Evolutionary conservation across 1,139 yeast genomes (phyloP).

Genomic region (Saccharomyces pastorianus): DNA sequence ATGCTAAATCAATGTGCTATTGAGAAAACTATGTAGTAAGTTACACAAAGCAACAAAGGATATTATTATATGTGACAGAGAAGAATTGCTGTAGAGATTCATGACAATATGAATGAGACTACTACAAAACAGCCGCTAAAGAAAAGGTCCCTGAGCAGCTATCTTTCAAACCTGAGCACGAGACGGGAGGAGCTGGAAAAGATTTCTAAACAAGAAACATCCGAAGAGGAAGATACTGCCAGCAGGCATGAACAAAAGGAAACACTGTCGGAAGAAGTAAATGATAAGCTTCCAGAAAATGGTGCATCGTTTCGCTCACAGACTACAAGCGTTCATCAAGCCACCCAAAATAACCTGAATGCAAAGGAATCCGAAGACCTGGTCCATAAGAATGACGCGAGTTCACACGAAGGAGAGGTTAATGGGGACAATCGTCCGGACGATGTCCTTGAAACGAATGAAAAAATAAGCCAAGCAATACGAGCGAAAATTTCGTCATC

Average conservation of each 20-base stretch:
- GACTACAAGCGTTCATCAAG: background rate
- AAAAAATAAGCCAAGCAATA: background rate
- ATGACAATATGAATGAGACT: background rate
- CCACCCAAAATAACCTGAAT: background rate
- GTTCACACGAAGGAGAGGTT: background rate
- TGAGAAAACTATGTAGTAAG: background rate
- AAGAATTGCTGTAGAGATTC: background rate
- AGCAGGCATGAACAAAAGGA: conserved; percentile 6
- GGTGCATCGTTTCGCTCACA: background rate
- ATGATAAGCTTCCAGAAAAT: background rate
- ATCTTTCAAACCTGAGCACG: conserved; percentile 29
- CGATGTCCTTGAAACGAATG: background rate
- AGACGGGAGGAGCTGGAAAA: conserved; percentile 28
- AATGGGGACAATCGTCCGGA: background rate
- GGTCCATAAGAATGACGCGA: background rate
- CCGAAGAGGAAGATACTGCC: conserved; percentile 2
- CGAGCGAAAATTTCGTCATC: background rate
- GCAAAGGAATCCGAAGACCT: background rate
- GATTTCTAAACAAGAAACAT: conserved; percentile 10
- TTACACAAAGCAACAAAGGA: background rate
- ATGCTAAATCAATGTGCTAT: background rate
- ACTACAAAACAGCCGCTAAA: conserved; percentile 12
- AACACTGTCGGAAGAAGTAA: background rate
- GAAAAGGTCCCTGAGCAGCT: conserved; percentile 31
- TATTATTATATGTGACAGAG: background rate